Evolutionary conservation across 805 yeast species (phyloP), one percentile per base, ranked within the genome.

Genomic region (Suhomyces sp.): DNA sequence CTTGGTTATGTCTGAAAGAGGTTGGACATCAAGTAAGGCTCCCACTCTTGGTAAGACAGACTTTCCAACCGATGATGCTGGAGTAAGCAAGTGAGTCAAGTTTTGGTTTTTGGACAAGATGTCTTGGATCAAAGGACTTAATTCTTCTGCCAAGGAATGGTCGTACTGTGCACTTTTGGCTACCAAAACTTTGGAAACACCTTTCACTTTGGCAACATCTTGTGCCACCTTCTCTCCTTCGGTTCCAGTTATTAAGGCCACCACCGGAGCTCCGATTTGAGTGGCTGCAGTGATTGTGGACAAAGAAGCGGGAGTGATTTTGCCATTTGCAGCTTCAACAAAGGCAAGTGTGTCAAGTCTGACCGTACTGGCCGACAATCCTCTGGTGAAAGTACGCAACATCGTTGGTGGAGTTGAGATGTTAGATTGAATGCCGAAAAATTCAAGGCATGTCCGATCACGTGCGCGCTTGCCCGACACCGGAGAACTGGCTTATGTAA

Each of bases 51-150:
- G 98, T 46, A 94, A 72, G 29, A 92, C 73, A 54, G 86, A 86
- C 68, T 92, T 91, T 47, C 97, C 97, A 20, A 86, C 85, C 1
- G 96, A 83, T n/a, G 96, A 84, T 39, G 93, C 88, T 4, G 96
- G 82, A 10, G 86, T 82, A 17, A 93, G 73, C 53, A 94, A 84
- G 67, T 91, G 96, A 13, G 87, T 81, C 69, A 75, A 79, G 25
- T 73, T 78, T n/a, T 56, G 54, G 40, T 62, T 72, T 49, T 56
- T 68, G 57, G 74, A 70, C 47, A 85, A 66, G 41, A 81, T 61
- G 54, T 77, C 69, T 56, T 76, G 74, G 60, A 83, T 52, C 50
- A 90, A 71, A n/a, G 94, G 91, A 5, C 96, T 77, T 44, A 87
- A 73, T 60, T 82, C 81, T 71, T 93, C 99, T 5, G 98, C 94